Percentiles rank a stretch among this genome's conserved stretches.
These are phyloP conservation scores for Raddia guianensis DNA, from an alignment of 176 grass and related monocot genomes.

Conservation along the genomic window DNA sequence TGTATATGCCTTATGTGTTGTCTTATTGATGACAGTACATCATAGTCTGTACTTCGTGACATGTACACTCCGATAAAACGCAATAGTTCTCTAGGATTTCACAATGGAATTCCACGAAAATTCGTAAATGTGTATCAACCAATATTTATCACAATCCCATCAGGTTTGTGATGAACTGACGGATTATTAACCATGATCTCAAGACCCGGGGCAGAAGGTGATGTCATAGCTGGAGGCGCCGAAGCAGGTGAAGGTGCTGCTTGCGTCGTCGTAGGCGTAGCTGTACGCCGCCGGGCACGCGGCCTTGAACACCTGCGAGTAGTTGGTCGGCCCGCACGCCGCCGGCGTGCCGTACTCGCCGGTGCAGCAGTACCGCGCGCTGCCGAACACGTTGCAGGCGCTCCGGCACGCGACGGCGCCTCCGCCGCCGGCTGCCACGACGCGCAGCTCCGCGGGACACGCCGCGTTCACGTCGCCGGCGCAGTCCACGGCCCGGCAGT, in stretches of 20 bases:
- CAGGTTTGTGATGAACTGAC: neutral
- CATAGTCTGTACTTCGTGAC: neutral
- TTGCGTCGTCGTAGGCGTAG: slow-evolving; percentile 74
- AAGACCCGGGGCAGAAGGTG: slow-evolving; percentile 60
- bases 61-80: neutral
- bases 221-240: slow-evolving; percentile 55
- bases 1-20: neutral
- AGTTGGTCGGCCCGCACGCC: slow-evolving; percentile 58
- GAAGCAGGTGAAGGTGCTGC: slow-evolving; percentile 64
- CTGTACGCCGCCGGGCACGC: slow-evolving; percentile 68
- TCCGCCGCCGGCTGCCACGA: slow-evolving; percentile 14
- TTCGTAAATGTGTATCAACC: too few relatives aligned
- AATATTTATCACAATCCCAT: neutral
- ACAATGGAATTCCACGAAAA: neutral
- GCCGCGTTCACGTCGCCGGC: slow-evolving; percentile 50
- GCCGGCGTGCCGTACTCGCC: slow-evolving; percentile 45
- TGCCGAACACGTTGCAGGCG: slow-evolving; percentile 63
- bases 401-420: slow-evolving; percentile 58
- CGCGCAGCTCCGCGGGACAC: slow-evolving; percentile 60
- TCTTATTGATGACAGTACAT: neutral
- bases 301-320: slow-evolving; percentile 65
- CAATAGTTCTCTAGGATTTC: neutral
- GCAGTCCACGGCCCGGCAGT: slow-evolving; percentile 53
- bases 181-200: neutral
- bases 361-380: slow-evolving; percentile 66